Percentiles rank a stretch among this genome's conserved stretches.
phyloP scores from a whole-genome alignment of 148 eudicot genomes.

The Tetragonia tetragonoides region DNA sequence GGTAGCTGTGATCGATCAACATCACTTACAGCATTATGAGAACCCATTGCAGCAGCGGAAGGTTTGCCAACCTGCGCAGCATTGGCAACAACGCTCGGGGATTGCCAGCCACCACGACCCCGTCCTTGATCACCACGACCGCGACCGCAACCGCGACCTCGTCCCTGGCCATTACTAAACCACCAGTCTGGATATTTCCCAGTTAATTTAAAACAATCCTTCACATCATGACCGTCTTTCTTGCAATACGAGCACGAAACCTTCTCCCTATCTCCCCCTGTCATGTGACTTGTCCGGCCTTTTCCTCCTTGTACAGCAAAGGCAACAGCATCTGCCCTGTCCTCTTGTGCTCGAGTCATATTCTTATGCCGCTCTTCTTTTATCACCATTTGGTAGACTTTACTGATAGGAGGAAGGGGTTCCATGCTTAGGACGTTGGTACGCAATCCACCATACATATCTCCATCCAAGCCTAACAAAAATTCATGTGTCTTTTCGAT shows the following conservation, averaged over 20 bases:
- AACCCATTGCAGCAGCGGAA: background rate
- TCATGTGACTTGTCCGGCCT: background rate
- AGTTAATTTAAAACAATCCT: background rate
- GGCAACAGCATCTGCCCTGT: background rate
- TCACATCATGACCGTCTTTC: background rate
- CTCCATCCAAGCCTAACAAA: background rate
- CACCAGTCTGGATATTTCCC: conserved; percentile 3
- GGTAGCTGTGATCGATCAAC: background rate
- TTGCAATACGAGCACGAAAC: background rate
- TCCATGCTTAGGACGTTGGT: background rate
- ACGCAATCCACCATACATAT: background rate
- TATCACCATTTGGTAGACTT: background rate
- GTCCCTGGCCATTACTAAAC: background rate
- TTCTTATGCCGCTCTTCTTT: background rate
- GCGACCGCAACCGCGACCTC: background rate
- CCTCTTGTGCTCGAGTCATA: background rate
- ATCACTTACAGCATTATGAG: background rate
- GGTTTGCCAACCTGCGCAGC: background rate
- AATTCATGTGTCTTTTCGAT: background rate
- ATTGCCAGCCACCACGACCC: background rate
- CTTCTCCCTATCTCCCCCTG: background rate
- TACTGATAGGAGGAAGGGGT: background rate
- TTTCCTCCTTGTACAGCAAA: background rate
- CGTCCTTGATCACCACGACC: background rate
- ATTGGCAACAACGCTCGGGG: background rate